Conservation (phyloP, 768 basidiomycete genomes). For the Pholiota conissans region DNA sequence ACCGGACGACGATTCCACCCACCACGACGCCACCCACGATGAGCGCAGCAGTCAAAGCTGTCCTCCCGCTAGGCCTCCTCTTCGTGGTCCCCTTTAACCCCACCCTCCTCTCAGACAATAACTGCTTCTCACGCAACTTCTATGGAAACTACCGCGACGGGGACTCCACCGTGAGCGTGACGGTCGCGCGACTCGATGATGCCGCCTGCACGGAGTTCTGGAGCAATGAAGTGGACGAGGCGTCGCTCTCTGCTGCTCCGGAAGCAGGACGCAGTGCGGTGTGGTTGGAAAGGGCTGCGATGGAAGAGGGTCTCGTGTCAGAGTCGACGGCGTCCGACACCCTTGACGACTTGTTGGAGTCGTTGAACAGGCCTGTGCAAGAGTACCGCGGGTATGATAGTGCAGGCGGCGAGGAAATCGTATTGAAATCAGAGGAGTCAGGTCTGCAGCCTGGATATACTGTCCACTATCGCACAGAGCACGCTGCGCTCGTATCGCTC, state of each 20-base stretch:
- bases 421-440: slow-evolving; percentile 7
- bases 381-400: background rate
- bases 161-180: slow-evolving; percentile 37
- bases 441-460: slow-evolving; percentile 18
- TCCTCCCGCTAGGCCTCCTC: slow-evolving; percentile 30
- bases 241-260: slow-evolving; percentile 21
- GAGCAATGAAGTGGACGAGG: slow-evolving; percentile 25
- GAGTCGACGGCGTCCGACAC: background rate
- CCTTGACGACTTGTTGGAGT: slow-evolving; percentile 18
- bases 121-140: slow-evolving; percentile 52
- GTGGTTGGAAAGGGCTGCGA: slow-evolving; percentile 58
- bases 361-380: too few species aligned
- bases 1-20: too few species aligned
- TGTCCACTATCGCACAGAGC: slow-evolving; percentile 42
- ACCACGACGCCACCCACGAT: background rate
- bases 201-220: slow-evolving; percentile 39
- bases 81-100: slow-evolving; percentile 48
- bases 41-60: background rate
- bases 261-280: slow-evolving; percentile 41
- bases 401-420: slow-evolving; percentile 16
- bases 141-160: slow-evolving; percentile 56
- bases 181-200: slow-evolving; percentile 41
- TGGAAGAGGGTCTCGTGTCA: slow-evolving; percentile 44
- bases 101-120: slow-evolving; percentile 32
- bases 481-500: slow-evolving; percentile 53